phyloP scores from a whole-genome alignment of 306 rosid species.

The Ormosia emarginata region DNA sequence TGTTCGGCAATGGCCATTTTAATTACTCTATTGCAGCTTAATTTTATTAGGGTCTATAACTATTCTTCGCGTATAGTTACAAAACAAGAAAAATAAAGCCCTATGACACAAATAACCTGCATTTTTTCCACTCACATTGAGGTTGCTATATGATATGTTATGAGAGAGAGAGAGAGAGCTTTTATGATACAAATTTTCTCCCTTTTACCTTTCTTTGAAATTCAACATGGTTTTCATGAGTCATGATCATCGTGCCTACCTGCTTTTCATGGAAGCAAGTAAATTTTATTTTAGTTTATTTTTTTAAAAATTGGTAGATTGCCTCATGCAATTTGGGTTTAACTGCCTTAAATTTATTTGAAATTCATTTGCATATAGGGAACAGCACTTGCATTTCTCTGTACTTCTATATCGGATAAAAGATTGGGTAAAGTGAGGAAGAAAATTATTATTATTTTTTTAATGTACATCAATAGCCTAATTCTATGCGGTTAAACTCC shows the following conservation, averaged over 20 bases:
- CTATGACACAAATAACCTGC: not conserved
- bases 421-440: not conserved
- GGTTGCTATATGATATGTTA: not conserved
- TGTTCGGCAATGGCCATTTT: not conserved
- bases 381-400: not conserved
- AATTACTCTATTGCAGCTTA: not conserved
- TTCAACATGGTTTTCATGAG: not conserved
- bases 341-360: not conserved
- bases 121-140: not conserved
- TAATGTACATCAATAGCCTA: not conserved
- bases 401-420: not conserved
- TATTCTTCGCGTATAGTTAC: not conserved
- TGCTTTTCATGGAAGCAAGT: not conserved
- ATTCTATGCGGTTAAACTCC: not conserved
- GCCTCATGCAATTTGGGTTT: not conserved
- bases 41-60: conserved; percentile 14
- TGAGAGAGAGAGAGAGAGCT: too few species aligned
- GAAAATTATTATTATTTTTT: not conserved
- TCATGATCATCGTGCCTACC: not conserved
- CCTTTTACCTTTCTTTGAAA: not conserved
- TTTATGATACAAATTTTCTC: not conserved
- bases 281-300: not conserved
- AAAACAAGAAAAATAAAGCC: not conserved
- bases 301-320: not conserved
- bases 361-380: not conserved